Base-by-base conservation (phyloP, 805 yeast species). In the Nakazawaea holstii region DNA sequence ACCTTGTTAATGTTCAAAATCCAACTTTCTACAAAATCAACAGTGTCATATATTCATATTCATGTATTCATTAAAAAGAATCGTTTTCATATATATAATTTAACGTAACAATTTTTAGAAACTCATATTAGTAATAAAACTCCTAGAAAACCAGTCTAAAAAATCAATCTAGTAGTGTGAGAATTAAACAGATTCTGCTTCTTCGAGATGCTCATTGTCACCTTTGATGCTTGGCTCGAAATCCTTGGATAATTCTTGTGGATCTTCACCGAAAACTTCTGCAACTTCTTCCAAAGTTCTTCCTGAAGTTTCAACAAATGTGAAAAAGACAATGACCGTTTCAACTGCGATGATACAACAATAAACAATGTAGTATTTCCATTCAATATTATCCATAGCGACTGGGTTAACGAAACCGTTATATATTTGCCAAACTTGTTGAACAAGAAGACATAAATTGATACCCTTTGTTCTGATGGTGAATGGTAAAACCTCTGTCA, bases 401-500 rank as follows among this genome's bases (percentile, higher is more conserved):
- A 68, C 59, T 29, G 72, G 63, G 40, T 55, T 57, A 42, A 58
- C 61, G 51, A 65, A 64, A 41, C 62, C 66, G 52, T 62, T 65
- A 56, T 59, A 60, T 49, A 67, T 54, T 45, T 58, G 62, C 43
- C 53, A 52, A 28, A 48, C 13, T 49, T 55, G 59, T 52, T 59
- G 62, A 27, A 52, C 43, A 2, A 51, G 40, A 8, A 53, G 8
- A 51, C 58, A 58, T 15, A 58, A 17, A 43, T 55, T 55, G 43
- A 60, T 41, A 52, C 69, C 55, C 33, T 50, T 52, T 28, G 52
- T 35, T 45, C 55, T 47, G 20, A 52, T 35, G n/a, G 40, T 40
- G 39, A 55, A 63, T 44, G 72, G 64, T 41, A 62, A 51, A 36
- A 62, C 61, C 58, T 72, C 80, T 37, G 80, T 72, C 45, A 69